Evolutionary conservation across 257 asterid species (phyloP).

Genomic region (Echites panduratus): DNA sequence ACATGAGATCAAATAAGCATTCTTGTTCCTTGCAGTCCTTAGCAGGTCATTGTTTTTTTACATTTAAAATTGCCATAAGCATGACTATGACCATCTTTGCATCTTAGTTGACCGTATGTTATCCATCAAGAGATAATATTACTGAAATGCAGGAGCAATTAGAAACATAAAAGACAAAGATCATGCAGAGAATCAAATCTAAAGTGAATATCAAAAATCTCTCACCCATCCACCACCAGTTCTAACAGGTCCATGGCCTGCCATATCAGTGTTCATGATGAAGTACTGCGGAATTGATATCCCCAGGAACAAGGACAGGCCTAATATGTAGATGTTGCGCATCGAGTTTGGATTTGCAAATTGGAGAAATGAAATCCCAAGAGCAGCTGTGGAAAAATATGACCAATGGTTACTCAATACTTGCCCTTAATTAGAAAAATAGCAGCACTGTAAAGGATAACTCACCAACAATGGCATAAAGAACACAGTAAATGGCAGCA

Average conservation of each 20-base stretch:
- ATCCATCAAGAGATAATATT: neutral
- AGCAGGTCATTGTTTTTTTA: too few species aligned
- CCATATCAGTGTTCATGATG: constrained; percentile 53
- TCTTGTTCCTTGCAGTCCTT: neutral
- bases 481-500: constrained; percentile 85
- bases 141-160: neutral
- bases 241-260: constrained; percentile 85
- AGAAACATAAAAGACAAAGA: neutral
- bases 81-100: too few species aligned
- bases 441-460: neutral
- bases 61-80: too few species aligned
- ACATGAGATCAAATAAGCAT: neutral
- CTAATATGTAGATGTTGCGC: constrained; percentile 80
- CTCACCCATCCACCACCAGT: constrained; percentile 94
- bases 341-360: constrained; percentile 85
- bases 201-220: neutral
- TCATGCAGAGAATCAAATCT: neutral
- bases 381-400: constrained; percentile 58
- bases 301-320: constrained; percentile 73
- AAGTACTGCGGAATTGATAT: constrained; percentile 86
- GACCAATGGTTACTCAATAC: neutral
- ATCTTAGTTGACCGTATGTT: neutral
- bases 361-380: constrained; percentile 79
- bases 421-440: neutral
- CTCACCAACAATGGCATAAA: constrained; percentile 94